A percentile compares a stretch with the other conserved stretches of the same genome.
Evolutionary conservation across 2,329 filamentous ascomycete genomes (phyloP).

Genomic region (Colletotrichum sp.): DNA sequence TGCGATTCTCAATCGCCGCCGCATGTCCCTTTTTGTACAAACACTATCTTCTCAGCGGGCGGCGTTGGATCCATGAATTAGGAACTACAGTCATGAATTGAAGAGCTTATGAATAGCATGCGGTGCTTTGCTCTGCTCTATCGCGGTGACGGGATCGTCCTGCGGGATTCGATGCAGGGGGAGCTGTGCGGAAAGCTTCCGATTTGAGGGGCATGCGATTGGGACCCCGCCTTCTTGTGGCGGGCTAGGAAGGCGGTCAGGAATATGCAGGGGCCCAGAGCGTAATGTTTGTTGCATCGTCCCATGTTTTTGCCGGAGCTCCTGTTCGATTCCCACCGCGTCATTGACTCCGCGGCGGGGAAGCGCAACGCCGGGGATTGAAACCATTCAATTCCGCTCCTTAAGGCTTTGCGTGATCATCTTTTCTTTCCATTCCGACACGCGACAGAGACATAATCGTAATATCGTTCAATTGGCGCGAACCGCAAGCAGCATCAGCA

Average conservation of each 20-base stretch:
- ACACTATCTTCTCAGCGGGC: background rate
- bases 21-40: background rate
- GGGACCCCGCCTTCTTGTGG: background rate
- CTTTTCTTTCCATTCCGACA: background rate
- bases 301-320: background rate
- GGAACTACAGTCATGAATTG: background rate
- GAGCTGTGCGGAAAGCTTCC: background rate
- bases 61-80: slow-evolving; percentile 9
- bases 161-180: background rate
- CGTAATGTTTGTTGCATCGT: background rate
- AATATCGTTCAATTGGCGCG: background rate
- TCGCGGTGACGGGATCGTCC: background rate
- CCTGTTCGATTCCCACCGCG: background rate
- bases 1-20: background rate
- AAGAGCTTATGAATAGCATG: background rate
- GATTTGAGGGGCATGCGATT: background rate
- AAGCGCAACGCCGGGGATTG: background rate
- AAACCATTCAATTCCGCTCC: background rate
- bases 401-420: background rate
- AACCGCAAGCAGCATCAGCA: background rate
- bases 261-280: background rate
- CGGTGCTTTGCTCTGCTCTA: background rate
- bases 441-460: background rate
- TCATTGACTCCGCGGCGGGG: background rate
- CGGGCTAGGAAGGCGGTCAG: background rate